Evolutionary conservation across 805 yeast species (phyloP).

Genomic region (Diddensiella santjacobensis): DNA sequence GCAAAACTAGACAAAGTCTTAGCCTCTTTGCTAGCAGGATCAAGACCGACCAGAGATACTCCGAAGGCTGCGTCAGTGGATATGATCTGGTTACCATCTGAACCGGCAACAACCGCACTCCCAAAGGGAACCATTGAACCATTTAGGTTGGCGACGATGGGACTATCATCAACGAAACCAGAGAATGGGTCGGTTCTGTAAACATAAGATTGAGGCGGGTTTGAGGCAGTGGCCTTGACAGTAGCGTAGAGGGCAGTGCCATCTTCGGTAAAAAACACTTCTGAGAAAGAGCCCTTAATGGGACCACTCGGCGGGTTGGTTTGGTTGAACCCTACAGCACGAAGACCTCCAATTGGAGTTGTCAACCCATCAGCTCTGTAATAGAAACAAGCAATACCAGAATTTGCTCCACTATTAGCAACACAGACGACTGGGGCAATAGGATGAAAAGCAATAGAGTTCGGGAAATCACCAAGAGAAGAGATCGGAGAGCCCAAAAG

Average conservation of each 20-base stretch:
- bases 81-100: conserved; percentile 3
- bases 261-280: conserved; percentile 4
- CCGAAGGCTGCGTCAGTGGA: not conserved
- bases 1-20: not conserved
- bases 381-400: conserved; percentile 9
- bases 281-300: conserved; percentile 2
- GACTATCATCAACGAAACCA: conserved; percentile 2
- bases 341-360: conserved; percentile 2
- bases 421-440: conserved; percentile 8
- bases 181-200: conserved; percentile 5
- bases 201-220: not conserved
- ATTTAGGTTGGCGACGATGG: conserved; percentile 4
- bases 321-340: conserved; percentile 1
- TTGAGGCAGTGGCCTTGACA: conserved; percentile 5
- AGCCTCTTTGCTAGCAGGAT: conserved; percentile 1
- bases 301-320: conserved; percentile 8
- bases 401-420: conserved; percentile 5
- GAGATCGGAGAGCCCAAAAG: conserved; percentile 4
- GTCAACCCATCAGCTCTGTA: not conserved
- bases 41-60: not conserved
- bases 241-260: conserved; percentile 7
- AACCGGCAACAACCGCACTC: conserved; percentile 3
- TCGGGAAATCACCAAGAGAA: conserved; percentile 9
- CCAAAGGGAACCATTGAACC: conserved; percentile 7
- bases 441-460: conserved; percentile 10